Evolutionary conservation across 176 grass and related monocot species (phyloP), one percentile per base, ranked within the genome.

Genomic region (Lolium multiflorum): DNA sequence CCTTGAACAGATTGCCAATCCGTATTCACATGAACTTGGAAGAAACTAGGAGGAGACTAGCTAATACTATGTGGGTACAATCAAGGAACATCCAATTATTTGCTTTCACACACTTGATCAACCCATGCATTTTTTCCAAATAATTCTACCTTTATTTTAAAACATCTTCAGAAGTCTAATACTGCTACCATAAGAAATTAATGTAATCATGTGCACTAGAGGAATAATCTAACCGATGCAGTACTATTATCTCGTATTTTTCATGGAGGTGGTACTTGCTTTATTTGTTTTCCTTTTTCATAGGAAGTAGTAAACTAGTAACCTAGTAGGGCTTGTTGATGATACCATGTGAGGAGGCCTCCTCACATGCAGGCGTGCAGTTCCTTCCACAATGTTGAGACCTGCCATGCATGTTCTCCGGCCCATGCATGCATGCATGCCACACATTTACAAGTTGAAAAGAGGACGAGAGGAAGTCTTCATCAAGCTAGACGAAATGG

Each of bases 321-420:
- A 31, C 28, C 28, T 31, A 61, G 39, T 8, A 82, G 54, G 65
- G 67, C 41, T 77, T 31, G 6, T 63, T 82, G 70, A 86, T 71
- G 51, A 44, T 55, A 47, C 54, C 89, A 83, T 78, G 84, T 83
- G 39, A 41, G 71, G 39, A 41, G 71, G 16, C 79, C 72, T 86
- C 52, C 64, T 82, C 79, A 82, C 79, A 55, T 73, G 71, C 70
- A 85, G 14, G 58, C 11, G 28, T 31, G 28, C 28, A 31, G 28
- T 31, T 31, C 28, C 39, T 16, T 84, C 81, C 17, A 50, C 39
- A 52, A 60, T 74, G 39, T 35, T 70, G 84, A 84, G 4, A 76
- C 4, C 66, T 79, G 75, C 74, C 81, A 83, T 74, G 82, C 79
- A 90, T 90, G 84, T 86, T 86, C 88, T 28, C 11, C 21, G 26